Evolutionary conservation across 805 yeast species (phyloP), one percentile per base, ranked within the genome.

Genomic region (Wickerhamiella galacta): DNA sequence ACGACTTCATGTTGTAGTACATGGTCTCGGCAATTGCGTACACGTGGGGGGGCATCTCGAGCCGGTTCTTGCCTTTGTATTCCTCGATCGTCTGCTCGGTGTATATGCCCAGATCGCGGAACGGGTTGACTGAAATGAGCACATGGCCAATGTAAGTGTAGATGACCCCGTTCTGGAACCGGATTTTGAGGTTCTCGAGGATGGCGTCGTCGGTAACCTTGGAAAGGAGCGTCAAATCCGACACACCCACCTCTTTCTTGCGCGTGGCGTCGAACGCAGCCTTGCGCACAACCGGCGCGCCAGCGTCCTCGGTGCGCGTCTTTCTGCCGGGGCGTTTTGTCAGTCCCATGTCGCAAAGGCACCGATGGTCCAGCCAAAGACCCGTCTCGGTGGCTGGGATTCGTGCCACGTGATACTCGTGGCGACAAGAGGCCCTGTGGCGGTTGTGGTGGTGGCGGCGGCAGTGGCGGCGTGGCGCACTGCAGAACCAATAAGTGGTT

Each of bases 11-110:
- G 54, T 87, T 80, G 58, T 90, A 87, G 56, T 77, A 90, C 93
- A 90, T 83, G 22, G 92, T 61, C 57, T 90, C 99, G 8, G 99
- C 98, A 48, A 90, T 83, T 33, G 96, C 94, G 57, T 76, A 90
- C 20, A 90, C 98, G 57, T 90, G 99, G 3, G 99, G 99, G 12
- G 96, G 93, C 19, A 79, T 94, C 58, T 90, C 99, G 38, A 90
- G 63, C 47, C 99, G 66, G 56, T 90, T 90, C 54, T 85, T 83
- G 40, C 94, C 94, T 54, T 74, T 72, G 51, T 90, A 90, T 14
- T 76, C 63, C 37, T 70, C 69, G 42, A 87, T 61, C 2, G 74
- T 73, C 16, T 72, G 75, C 31, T 72, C 78, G 6, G 95, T 82
- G 57, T 90, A 90, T 33, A 90, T 90, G 2, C 99, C 99, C 49